Percentiles rank a stretch among this genome's conserved stretches.
These are phyloP conservation scores for Fraxinus greggii DNA, from an alignment of 305 asterid genomes.

Conservation along the genomic window DNA sequence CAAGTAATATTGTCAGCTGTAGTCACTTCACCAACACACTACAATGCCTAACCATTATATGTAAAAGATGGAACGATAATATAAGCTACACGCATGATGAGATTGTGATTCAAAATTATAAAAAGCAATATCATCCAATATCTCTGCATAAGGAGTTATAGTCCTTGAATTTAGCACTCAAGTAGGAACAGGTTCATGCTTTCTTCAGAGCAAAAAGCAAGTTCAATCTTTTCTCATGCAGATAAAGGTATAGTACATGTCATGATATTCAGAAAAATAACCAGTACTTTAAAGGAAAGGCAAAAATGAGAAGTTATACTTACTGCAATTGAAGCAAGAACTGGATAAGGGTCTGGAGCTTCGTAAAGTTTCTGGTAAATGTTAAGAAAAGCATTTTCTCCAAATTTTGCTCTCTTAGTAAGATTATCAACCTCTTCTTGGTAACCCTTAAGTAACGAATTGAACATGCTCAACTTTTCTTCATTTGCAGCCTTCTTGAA, in stretches of 20 bases:
- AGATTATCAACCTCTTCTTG: conserved; percentile 99
- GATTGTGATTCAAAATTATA: not conserved
- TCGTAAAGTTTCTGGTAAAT: conserved; percentile 94
- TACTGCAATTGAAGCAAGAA: conserved; percentile 76
- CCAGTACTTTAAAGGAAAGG: not conserved
- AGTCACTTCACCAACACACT: not conserved
- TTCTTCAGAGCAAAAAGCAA: conserved; percentile 19
- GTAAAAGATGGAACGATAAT: not conserved
- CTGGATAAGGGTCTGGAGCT: conserved; percentile 94
- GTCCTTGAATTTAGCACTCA: conserved; percentile 11
- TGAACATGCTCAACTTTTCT: conserved; percentile 75
- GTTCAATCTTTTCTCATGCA: conserved; percentile 1
- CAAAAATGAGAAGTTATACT: conserved; percentile 35
- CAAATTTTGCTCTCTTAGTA: conserved; percentile 91
- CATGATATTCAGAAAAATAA: conserved; percentile 8
- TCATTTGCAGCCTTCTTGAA: conserved; percentile 92
- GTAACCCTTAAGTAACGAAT: conserved; percentile 82
- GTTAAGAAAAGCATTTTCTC: conserved; percentile 95
- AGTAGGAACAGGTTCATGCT: conserved; percentile 2
- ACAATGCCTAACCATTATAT: not conserved
- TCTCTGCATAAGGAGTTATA: not conserved
- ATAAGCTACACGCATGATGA: not conserved
- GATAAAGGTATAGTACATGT: conserved; percentile 17
- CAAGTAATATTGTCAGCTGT: not conserved
- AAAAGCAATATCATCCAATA: conserved; percentile 13